Evolutionary conservation across 164 flowering plant genomes (phyloP).

Genomic region (Kingdonia uniflora): DNA sequence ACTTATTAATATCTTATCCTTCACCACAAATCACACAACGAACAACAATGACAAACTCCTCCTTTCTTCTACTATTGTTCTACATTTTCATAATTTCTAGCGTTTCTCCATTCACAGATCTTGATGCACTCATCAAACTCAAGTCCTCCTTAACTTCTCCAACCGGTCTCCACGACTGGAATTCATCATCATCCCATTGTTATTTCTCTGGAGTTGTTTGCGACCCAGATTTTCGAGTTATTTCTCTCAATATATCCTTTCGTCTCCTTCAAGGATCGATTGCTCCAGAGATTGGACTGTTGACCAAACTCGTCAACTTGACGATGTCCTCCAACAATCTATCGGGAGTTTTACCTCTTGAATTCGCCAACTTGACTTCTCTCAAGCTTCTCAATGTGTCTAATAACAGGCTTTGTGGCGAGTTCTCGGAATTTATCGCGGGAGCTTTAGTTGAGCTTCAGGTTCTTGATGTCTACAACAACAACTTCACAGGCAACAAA

Average conservation of each 20-base stretch:
- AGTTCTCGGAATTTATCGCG: slow-evolving; percentile 31
- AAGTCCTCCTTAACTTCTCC: slow-evolving; percentile 35
- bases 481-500: slow-evolving; percentile 49
- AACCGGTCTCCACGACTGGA: slow-evolving; percentile 52
- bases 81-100: slow-evolving; percentile 2
- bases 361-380: slow-evolving; percentile 36
- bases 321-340: slow-evolving; percentile 39
- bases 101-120: slow-evolving; percentile 23
- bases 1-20: no score
- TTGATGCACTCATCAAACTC: slow-evolving; percentile 40
- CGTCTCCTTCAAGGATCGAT: slow-evolving; percentile 37
- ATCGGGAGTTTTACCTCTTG: slow-evolving; percentile 56
- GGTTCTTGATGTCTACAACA: slow-evolving; percentile 53
- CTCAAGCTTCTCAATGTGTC: slow-evolving; percentile 53
- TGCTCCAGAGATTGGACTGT: slow-evolving; percentile 57
- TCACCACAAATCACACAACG: no score
- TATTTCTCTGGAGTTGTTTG: slow-evolving; percentile 51
- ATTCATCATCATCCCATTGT: slow-evolving; percentile 5
- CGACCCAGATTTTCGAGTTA: slow-evolving; percentile 37
- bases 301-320: slow-evolving; percentile 44
- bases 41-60: slow-evolving; percentile 1
- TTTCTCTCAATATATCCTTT: slow-evolving; percentile 42
- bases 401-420: slow-evolving; percentile 38
- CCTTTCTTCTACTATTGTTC: slow-evolving; percentile 3
- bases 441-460: slow-evolving; percentile 35